These are phyloP conservation scores for Exserohilum rostratum DNA, from an alignment of 2,329 filamentous ascomycete genomes.

Conservation along the genomic window DNA sequence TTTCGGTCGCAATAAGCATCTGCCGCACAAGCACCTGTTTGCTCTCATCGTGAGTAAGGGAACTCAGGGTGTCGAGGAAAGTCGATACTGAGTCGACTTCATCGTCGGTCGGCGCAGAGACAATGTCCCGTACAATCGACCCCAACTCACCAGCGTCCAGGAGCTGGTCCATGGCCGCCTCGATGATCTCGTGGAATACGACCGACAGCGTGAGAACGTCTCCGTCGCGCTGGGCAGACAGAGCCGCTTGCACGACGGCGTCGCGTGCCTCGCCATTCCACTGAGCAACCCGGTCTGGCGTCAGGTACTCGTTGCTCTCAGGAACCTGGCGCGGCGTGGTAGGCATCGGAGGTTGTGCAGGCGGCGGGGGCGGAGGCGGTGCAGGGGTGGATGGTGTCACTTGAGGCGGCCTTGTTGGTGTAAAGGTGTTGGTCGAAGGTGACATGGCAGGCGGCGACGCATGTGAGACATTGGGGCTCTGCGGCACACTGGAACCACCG, in stretches of 20 bases:
- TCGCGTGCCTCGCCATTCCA: constrained; percentile 74
- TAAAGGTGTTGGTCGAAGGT: constrained; percentile 30
- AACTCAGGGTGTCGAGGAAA: constrained; percentile 83
- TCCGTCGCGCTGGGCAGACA: constrained; percentile 68
- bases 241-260: constrained; percentile 69
- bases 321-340: constrained; percentile 25
- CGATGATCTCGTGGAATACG: constrained; percentile 84
- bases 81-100: constrained; percentile 60
- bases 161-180: constrained; percentile 72
- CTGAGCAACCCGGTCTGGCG: constrained; percentile 67
- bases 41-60: constrained; percentile 75
- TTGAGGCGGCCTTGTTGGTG: constrained; percentile 23
- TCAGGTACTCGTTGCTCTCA: constrained; percentile 79
- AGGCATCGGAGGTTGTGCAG: constrained; percentile 45
- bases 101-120: constrained; percentile 59
- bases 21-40: constrained; percentile 64
- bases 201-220: constrained; percentile 72
- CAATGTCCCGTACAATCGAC: constrained; percentile 72
- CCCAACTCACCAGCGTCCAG: constrained; percentile 74
- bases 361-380: background rate
- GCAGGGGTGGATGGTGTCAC: constrained; percentile 24
- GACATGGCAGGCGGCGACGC: constrained; percentile 43
- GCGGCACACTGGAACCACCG: constrained; percentile 38
- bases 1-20: constrained; percentile 73
- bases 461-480: constrained; percentile 38